Percentiles rank a stretch among this genome's conserved stretches.
These are phyloP conservation scores for Ascochyta rabiei DNA, from an alignment of 2,329 filamentous ascomycete species.

Conservation along the genomic window DNA sequence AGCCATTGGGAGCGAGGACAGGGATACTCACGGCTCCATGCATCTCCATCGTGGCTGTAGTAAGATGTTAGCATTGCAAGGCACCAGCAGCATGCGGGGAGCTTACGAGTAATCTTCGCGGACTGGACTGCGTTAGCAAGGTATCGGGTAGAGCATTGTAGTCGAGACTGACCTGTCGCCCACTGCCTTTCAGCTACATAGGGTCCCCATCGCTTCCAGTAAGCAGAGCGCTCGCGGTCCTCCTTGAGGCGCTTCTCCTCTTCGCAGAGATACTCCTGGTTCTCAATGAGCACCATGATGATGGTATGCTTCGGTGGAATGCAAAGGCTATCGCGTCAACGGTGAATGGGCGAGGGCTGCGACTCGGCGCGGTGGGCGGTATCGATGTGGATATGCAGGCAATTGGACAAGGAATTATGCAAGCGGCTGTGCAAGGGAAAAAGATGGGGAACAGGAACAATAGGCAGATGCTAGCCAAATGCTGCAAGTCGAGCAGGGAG, in stretches of 20 bases:
- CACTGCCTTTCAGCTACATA: slow-evolving; percentile 95
- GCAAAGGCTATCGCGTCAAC: slow-evolving; percentile 7
- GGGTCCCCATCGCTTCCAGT: slow-evolving; percentile 98
- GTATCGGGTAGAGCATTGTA: background rate
- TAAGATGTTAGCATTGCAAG: slow-evolving; percentile 33
- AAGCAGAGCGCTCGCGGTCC: slow-evolving; percentile 80
- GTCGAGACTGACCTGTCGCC: slow-evolving; percentile 74
- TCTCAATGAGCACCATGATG: slow-evolving; percentile 86
- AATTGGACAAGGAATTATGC: slow-evolving; percentile 28
- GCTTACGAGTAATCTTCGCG: slow-evolving; percentile 87
- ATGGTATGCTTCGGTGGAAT: slow-evolving; percentile 16
- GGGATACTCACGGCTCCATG: slow-evolving; percentile 82
- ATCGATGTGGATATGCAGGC: slow-evolving; percentile 28
- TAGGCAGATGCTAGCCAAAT: slow-evolving; percentile 3
- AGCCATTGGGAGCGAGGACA: background rate
- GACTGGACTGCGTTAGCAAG: slow-evolving; percentile 59
- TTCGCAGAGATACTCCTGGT: slow-evolving; percentile 83
- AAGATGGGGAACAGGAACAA: slow-evolving; percentile 18
- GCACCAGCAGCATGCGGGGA: slow-evolving; percentile 11
- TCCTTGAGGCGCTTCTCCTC: slow-evolving; percentile 90
- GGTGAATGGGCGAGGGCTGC: slow-evolving; percentile 18
- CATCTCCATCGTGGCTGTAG: slow-evolving; percentile 77
- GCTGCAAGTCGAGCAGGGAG: slow-evolving; percentile 5
- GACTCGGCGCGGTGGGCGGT: slow-evolving; percentile 29
- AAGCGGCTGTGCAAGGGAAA: slow-evolving; percentile 20